Base-by-base conservation (phyloP, 116 monocot genomes). In the Dioscorea cayenensis region DNA sequence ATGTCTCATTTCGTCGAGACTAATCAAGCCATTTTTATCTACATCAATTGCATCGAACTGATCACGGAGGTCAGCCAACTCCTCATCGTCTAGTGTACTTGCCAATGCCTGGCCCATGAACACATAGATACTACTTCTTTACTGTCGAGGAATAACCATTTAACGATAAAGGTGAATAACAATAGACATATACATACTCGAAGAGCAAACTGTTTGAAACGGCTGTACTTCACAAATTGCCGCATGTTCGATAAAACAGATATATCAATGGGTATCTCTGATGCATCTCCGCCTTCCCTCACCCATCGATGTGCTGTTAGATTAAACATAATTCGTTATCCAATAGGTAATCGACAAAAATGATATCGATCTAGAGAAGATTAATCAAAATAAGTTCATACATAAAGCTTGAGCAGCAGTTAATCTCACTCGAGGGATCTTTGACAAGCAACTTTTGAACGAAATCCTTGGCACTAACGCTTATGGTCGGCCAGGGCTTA, bases 21-120 rank as follows among this genome's bases (percentile, higher is more conserved):
- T 93, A 20, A 97, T 93, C 49, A 86, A 63, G 38, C 97, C 97
- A 78, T 75, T 97, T 83, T 93, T 93, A 77, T 97, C 93, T 63
- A 88, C 81, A 81, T 97, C 97, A 50, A 97, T 97, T 68, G 97
- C 90, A 83, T 97, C 81, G 79, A 97, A 97, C 67, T 97, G 97
- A 52, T 93, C 97, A 49, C 78, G 88, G n/a, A 97, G 82, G 81
- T 85, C 84, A 63, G 93, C 84, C 29, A 93, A 77, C 83, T 97
- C 97, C 38, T 86, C 84, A 18, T 86, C 80, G 74, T 90, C 77
- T 5, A 97, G 86, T 13, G 93, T 97, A 76, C 97, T 97, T 32
- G 97, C 97, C 52, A 97, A 72, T 59, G 97, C 93, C 97, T 97
- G 75, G 37, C 75, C 4, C 32, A n/a, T 2, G 55, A 16, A 2